phyloP scores from a whole-genome alignment of 768 basidiomycete genomes.

The Peribolospora baueri region DNA sequence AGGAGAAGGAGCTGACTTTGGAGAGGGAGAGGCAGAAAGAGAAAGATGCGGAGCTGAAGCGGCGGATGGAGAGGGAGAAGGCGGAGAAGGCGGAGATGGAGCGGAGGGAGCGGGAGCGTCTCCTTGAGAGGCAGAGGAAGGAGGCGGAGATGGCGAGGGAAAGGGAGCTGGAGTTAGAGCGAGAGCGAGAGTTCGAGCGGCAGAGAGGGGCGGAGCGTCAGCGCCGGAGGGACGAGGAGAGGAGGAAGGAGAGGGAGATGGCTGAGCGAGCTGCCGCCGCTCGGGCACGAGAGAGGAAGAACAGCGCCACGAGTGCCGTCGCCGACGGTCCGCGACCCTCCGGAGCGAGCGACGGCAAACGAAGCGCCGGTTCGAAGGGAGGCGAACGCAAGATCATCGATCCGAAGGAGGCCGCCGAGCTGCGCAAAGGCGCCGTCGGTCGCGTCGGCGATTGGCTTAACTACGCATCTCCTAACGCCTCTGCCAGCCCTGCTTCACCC shows the following conservation, averaged over 20 bases:
- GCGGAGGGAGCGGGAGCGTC: neutral
- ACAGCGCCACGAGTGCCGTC: neutral
- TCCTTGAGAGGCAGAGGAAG: neutral
- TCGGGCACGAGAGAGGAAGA: no score
- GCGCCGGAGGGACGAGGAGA: no score
- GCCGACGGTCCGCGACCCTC: neutral
- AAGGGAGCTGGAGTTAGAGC: neutral
- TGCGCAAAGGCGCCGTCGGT: slow-evolving; percentile 4
- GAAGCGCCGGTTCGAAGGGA: no score
- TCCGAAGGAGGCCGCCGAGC: neutral
- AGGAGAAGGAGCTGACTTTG: neutral
- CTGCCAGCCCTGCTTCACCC: no score
- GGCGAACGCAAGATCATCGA: slow-evolving; percentile 7
- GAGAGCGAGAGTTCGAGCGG: neutral
- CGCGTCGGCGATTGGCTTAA: slow-evolving; percentile 4
- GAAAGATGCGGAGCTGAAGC: neutral
- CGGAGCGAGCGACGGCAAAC: neutral
- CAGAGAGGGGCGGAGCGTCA: no score
- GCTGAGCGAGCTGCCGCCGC: no score
- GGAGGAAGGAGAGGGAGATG: no score
- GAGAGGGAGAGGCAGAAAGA: neutral
- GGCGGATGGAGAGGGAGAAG: neutral
- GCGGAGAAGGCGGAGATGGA: neutral
- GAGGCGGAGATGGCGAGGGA: neutral
- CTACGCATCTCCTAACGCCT: neutral